Base-by-base conservation (phyloP, 192 early-diverging fungal genomes). In the Gryganskiella cystojenkinii region DNA sequence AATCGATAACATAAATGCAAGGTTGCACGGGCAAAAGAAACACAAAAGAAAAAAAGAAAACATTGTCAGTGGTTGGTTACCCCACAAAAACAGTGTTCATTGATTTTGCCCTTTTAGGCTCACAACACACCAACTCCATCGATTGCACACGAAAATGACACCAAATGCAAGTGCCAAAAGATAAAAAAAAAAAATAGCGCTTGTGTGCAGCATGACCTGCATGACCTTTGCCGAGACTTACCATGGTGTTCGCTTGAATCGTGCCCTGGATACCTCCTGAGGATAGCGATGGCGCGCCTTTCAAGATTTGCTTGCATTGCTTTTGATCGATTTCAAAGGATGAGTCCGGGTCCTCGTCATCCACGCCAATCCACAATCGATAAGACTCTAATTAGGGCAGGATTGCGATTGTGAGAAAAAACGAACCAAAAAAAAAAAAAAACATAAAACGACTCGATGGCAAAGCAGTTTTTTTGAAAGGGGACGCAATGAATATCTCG, bases 211-310 rank as follows among this genome's bases (percentile, higher is more conserved):
- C 37, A 13, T 40, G 37, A 40, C 37, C 37, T 45, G 44, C 11
- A 40, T 22, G 17, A 24, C 7, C 17, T 24, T 34, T 3, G 28
- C 15, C 15, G 20, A 17, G 13, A 17, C 61, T 53, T 76, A 76
- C 73, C 35, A 76, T 37, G 7, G 73, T 50, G 45, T 57, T 67
- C 56, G 72, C 72, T 49, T 52, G 56, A n/a, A 76, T 61, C 9
- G 67, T 34, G 10, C 64, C 72, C 7, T 40, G 59, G 45, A 67
- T 43, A 14, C 46, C 47, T n/a, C n/a, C n/a, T n/a, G n/a, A n/a
- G 51, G n/a, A 24, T 9, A 50, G 8, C 24, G 25, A 54, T 2
- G 71, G 43, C 3, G 20, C 24, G 13, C 51, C 22, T n/a, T 47
- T 57, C 0, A 44, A 14, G 40, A 76, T 56, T 19, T 56, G 20